phyloP scores from a whole-genome alignment of 495 filamentous ascomycete species.

The Delitschia confertaspora region DNA sequence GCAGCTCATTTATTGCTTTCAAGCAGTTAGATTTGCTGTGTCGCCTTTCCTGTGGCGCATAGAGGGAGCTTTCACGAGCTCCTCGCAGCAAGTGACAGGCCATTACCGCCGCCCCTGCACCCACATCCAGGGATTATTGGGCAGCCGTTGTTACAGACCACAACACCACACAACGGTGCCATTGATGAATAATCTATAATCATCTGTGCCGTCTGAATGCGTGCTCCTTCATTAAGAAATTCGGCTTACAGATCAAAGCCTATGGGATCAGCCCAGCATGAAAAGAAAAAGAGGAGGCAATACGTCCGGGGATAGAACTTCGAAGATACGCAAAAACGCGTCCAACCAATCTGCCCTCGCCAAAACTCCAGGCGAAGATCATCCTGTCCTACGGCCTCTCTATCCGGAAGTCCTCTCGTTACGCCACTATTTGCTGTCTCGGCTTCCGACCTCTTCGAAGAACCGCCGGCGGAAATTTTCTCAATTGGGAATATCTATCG shows the following conservation, averaged over 20 bases:
- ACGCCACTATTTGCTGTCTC: constrained; percentile 57
- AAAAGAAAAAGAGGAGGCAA: constrained; percentile 25
- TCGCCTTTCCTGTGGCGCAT: constrained; percentile 8
- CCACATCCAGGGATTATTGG: no score
- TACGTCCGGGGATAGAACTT: constrained; percentile 11
- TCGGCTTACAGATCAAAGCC: no score
- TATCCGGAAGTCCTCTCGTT: constrained; percentile 61
- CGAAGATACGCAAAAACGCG: constrained; percentile 14
- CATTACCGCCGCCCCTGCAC: no score
- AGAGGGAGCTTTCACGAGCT: constrained; percentile 5
- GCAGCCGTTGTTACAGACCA: no score
- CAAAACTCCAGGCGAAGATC: constrained; percentile 33
- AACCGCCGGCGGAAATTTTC: constrained; percentile 42
- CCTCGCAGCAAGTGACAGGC: no score
- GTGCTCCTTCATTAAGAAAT: no score
- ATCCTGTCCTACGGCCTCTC: constrained; percentile 66
- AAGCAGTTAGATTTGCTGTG: constrained; percentile 19
- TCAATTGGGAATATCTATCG: constrained; percentile 12
- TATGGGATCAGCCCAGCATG: no score
- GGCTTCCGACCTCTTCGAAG: constrained; percentile 46
- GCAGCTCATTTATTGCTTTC: no score
- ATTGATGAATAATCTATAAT: no score
- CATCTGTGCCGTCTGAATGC: background rate
- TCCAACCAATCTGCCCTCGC: constrained; percentile 25
- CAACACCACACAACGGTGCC: background rate